Evolutionary conservation across 2,329 filamentous ascomycete species (phyloP).

Genomic region (Scedosporium dehoogii): DNA sequence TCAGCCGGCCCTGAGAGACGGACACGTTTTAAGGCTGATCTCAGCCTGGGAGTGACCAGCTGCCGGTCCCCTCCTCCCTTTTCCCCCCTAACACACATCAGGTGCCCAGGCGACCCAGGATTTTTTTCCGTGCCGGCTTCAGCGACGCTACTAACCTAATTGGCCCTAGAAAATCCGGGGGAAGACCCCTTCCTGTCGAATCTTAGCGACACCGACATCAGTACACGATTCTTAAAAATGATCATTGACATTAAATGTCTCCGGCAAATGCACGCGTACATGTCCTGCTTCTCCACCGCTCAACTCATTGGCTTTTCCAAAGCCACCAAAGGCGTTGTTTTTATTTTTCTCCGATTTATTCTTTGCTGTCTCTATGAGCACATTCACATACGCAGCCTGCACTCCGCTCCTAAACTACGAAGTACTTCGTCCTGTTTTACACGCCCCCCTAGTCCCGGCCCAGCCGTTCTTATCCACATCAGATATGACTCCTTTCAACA

Average conservation of each 20-base stretch:
- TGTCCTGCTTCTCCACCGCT: constrained; percentile 2
- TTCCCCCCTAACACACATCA: neutral
- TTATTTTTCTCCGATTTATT: neutral
- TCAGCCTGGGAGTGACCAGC: neutral
- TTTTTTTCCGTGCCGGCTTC: neutral
- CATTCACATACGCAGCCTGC: neutral
- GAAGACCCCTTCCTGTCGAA: neutral
- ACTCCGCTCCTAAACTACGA: neutral
- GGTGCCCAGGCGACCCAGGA: neutral
- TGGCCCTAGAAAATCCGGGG: constrained; percentile 1
- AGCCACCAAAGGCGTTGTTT: neutral
- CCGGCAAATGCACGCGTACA: neutral
- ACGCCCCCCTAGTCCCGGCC: neutral
- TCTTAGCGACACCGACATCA: neutral
- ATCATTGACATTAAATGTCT: neutral
- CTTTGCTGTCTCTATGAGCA: neutral
- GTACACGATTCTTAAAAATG: neutral
- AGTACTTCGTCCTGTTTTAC: too few relatives aligned
- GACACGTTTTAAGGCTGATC: neutral
- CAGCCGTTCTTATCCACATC: neutral
- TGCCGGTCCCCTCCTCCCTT: too few relatives aligned
- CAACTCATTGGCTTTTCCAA: neutral
- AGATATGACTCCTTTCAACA: neutral
- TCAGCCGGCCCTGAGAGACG: neutral
- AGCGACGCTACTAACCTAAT: neutral